A percentile compares a stretch with the other conserved stretches of the same genome.
These are phyloP conservation scores for Eruca vesicaria DNA, from an alignment of 441 rosid species.

Conservation along the genomic window DNA sequence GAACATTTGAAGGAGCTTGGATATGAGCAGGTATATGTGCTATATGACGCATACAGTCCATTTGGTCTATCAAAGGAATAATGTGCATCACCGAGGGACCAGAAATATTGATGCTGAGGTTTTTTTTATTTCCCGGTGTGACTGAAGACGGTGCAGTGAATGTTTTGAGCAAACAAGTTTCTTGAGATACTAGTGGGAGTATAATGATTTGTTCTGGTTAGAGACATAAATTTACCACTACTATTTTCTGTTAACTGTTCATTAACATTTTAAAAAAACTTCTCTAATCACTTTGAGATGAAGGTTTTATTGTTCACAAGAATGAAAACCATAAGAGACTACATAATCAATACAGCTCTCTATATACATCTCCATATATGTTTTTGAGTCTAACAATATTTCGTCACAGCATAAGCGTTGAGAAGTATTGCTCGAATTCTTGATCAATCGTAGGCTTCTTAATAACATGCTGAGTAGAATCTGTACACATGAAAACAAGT, in stretches of 20 bases:
- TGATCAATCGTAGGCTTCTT: constrained; percentile 72
- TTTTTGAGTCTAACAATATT: constrained; percentile 9
- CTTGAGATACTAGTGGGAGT: not conserved
- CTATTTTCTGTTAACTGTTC: not conserved
- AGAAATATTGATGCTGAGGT: not conserved
- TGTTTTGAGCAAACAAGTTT: no score
- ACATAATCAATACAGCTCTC: constrained; percentile 9
- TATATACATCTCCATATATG: constrained; percentile 16
- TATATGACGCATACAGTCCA: not conserved
- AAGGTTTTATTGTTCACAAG: constrained; percentile 19
- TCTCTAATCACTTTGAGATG: constrained; percentile 7
- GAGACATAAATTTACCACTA: not conserved
- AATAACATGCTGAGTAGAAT: constrained; percentile 4
- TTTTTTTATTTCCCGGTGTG: not conserved
- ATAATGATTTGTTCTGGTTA: not conserved
- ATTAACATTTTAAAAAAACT: no score
- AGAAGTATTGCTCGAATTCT: constrained; percentile 81
- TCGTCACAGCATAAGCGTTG: constrained; percentile 60
- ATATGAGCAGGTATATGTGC: not conserved
- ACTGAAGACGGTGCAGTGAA: no score
- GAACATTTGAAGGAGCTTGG: not conserved
- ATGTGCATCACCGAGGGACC: not conserved
- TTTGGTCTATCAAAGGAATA: no score
- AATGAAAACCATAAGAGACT: constrained; percentile 16
- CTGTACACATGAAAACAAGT: constrained; percentile 22